phyloP scores from a whole-genome alignment of 192 early-diverging fungal genomes.

The Radiomyces spectabilis region DNA sequence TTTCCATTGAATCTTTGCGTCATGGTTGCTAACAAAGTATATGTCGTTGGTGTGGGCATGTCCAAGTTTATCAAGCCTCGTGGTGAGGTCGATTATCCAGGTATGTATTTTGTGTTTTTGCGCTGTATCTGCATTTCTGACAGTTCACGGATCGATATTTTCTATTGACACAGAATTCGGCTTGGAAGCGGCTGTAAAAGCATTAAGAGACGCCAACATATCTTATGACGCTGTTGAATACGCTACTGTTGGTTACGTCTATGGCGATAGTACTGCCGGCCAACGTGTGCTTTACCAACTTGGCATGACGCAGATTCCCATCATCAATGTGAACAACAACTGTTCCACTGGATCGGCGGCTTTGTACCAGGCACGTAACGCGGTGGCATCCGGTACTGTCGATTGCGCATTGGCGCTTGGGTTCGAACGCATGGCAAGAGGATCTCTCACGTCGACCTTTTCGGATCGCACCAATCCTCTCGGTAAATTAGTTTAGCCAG shows the following conservation, averaged over 20 bases:
- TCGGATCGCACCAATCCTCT: constrained; percentile 58
- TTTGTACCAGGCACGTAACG: constrained; percentile 52
- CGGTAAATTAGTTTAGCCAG: constrained; percentile 17
- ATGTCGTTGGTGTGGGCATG: constrained; percentile 48
- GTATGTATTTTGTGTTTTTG: constrained; percentile 26
- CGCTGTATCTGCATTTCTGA: no score
- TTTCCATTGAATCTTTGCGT: neutral
- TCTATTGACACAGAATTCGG: constrained; percentile 49
- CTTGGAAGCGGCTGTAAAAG: constrained; percentile 59
- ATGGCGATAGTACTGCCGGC: constrained; percentile 59
- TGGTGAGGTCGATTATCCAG: constrained; percentile 43
- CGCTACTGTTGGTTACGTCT: constrained; percentile 40
- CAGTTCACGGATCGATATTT: no score
- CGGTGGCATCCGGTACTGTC: constrained; percentile 48
- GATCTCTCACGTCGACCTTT: constrained; percentile 42
- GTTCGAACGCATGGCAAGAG: constrained; percentile 63
- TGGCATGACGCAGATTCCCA: constrained; percentile 66
- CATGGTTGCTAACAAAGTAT: constrained; percentile 10
- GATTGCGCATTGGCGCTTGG: constrained; percentile 71
- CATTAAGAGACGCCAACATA: constrained; percentile 60
- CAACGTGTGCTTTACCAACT: constrained; percentile 67
- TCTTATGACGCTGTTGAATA: constrained; percentile 60
- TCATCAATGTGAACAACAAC: constrained; percentile 72
- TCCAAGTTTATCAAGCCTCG: constrained; percentile 49
- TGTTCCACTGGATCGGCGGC: constrained; percentile 72